Base-by-base conservation (phyloP, 441 rosid genomes). In the Sinapis alba region DNA sequence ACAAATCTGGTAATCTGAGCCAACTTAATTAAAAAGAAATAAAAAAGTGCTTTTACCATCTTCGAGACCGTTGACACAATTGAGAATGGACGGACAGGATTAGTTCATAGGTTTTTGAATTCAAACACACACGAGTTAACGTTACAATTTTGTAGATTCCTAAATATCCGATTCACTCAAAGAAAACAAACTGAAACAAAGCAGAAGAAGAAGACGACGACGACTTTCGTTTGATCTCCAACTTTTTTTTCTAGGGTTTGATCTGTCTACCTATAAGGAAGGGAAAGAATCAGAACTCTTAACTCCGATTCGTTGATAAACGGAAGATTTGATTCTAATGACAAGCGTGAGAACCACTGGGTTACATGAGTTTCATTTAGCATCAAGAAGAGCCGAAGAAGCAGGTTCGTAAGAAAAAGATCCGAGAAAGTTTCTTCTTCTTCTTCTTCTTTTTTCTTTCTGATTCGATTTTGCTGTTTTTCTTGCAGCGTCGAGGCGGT, bases 331-430 rank as follows among this genome's bases (percentile, higher is more conserved):
- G 62, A 71, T 63, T 68, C 63, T 69, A 23, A 87, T 92, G 99
- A 88, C 84, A 78, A 73, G 71, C 65, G 68, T 82, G 68, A 69
- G 91, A 83, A 1, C 47, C n/a, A 83, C 77, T n/a, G 90, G 78
- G 54, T 62, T 83, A 28, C 88, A 92, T 67, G 92, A 88, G 63
- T 72, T 89, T 12, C 83, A 75, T 69, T 65, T 90, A 84, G 94
- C 93, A 53, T 92, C 99, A 74, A 86, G 97, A 87, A 95, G 84
- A 78, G 96, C 97, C 16, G 96, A 95, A 85, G 97, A 92, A 86
- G 86, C 95, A 72, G 98, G 51, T 41, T 43, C 18, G 51, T n/a
- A 4, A 43, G 2, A 30, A 41, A 43, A 36, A 41, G 47, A 38
- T 4, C 13, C 6, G 2, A 41, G 1, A 4, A 41, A 36, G 43